Percentiles rank a stretch among this genome's conserved stretches.
Conservation (phyloP, 2,329 filamentous ascomycete species). For the Calonectria leucothoes region DNA sequence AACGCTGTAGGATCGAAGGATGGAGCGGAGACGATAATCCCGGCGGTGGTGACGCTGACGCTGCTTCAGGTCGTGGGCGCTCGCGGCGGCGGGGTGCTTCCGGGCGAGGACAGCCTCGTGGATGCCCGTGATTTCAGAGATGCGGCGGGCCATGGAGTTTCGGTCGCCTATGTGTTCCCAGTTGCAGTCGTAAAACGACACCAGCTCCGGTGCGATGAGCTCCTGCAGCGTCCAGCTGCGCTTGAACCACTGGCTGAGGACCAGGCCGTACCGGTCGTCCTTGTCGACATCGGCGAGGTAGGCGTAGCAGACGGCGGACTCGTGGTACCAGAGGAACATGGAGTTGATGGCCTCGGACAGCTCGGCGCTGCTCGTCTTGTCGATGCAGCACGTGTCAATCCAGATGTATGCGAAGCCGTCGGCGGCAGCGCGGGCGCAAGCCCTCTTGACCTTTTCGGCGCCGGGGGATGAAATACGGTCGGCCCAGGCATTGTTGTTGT, state of each 20-base stretch:
- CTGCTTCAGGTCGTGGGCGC: conserved; percentile 8
- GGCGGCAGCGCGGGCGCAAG: conserved; percentile 26
- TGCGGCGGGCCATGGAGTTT: conserved; percentile 22
- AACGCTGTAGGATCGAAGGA: conserved; percentile 27
- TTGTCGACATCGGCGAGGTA: conserved; percentile 36
- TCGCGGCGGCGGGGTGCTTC: conserved; percentile 12
- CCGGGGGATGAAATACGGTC: conserved; percentile 26
- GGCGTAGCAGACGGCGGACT: conserved; percentile 39
- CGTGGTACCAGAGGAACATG: conserved; percentile 41
- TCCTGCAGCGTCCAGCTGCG: conserved; percentile 43
- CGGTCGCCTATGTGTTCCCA: conserved; percentile 43
- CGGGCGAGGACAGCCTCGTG: conserved; percentile 22
- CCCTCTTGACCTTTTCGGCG: conserved; percentile 38
- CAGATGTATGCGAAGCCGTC: conserved; percentile 37
- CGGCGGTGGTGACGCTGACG: conserved; percentile 15
- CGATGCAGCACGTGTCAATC: conserved; percentile 46
- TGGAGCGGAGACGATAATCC: conserved; percentile 17
- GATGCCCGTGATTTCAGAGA: conserved; percentile 40
- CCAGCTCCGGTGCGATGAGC: conserved; percentile 40
- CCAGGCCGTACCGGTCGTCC: conserved; percentile 9
- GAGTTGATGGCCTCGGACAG: conserved; percentile 46
- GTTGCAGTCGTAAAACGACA: conserved; percentile 41
- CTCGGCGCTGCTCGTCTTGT: conserved; percentile 39
- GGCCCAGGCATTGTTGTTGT: neutral
- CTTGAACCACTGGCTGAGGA: conserved; percentile 33